Conservation (phyloP, 352 stramenopile species). For the Phytopythium vexans region DNA sequence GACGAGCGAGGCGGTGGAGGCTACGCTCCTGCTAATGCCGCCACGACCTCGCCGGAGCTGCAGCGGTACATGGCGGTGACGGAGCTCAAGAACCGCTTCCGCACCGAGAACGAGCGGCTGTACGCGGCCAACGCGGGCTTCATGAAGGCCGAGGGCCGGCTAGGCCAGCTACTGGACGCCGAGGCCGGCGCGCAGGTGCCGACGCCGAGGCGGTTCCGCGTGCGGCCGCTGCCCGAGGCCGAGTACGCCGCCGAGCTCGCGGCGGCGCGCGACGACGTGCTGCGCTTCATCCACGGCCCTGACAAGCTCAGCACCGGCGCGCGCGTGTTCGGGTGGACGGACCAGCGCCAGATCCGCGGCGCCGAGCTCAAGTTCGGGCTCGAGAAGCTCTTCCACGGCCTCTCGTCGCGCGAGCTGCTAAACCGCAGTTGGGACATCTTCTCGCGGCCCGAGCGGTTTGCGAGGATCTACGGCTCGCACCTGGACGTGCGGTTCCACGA, state of each 20-base stretch:
- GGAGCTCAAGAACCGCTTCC: constrained; percentile 40
- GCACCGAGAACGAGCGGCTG: constrained; percentile 51
- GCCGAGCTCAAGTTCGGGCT: constrained; percentile 56
- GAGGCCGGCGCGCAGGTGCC: constrained; percentile 28
- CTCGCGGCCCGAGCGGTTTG: constrained; percentile 34
- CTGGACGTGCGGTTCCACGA: constrained; percentile 43
- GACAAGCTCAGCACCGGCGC: constrained; percentile 46
- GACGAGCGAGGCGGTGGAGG: constrained; percentile 1
- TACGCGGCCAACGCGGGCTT: constrained; percentile 44
- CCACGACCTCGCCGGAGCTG: constrained; percentile 19
- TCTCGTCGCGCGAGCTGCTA: constrained; percentile 40
- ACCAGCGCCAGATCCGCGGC: constrained; percentile 47
- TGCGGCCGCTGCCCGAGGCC: constrained; percentile 24
- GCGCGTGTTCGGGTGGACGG: constrained; percentile 59
- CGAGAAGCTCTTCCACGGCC: constrained; percentile 40
- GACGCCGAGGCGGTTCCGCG: constrained; percentile 19
- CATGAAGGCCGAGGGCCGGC: constrained; percentile 48
- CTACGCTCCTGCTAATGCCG: background rate
- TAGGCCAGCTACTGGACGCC: constrained; percentile 52
- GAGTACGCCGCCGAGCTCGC: constrained; percentile 48
- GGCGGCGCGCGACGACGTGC: constrained; percentile 39
- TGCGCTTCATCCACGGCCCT: constrained; percentile 37
- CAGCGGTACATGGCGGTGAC: constrained; percentile 43
- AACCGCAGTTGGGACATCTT: constrained; percentile 60
- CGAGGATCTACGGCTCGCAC: constrained; percentile 41